A percentile compares a stretch with the other conserved stretches of the same genome.
phyloP scores from a whole-genome alignment of 495 filamentous ascomycete species.

The Glarea lozoyensis region DNA sequence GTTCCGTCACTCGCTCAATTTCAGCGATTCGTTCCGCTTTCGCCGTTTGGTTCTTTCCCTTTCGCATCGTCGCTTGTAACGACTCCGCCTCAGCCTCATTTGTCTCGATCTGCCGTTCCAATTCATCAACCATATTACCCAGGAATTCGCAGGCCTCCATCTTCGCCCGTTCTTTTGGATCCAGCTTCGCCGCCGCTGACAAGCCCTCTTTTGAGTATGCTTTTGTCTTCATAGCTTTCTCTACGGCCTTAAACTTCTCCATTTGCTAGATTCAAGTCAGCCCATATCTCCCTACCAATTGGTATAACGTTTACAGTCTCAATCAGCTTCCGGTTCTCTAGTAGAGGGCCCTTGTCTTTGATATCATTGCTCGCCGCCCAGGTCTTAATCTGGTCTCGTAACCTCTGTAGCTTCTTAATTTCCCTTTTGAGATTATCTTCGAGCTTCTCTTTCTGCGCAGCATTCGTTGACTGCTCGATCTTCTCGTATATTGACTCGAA shows the following conservation, averaged over 20 bases:
- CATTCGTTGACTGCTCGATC: conserved; percentile 80
- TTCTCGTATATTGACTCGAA: conserved; percentile 96
- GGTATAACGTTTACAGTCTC: conserved; percentile 61
- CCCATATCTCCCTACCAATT: conserved; percentile 3
- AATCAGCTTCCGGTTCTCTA: conserved; percentile 89
- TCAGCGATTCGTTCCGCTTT: conserved; percentile 83
- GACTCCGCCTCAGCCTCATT: conserved; percentile 86
- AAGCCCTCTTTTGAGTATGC: conserved; percentile 98
- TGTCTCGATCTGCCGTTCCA: conserved; percentile 85
- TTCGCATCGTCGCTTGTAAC: conserved; percentile 84
- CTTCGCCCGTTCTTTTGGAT: conserved; percentile 93
- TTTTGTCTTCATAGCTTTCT: conserved; percentile 99
- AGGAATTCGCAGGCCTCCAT: conserved; percentile 78
- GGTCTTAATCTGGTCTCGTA: conserved; percentile 97
- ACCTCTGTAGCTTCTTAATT: conserved; percentile 98
- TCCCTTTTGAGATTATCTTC: conserved; percentile 97
- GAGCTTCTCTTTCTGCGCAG: conserved; percentile 93
- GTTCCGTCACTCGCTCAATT: conserved; percentile 74
- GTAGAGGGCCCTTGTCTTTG: conserved; percentile 92
- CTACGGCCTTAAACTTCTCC: conserved; percentile 99
- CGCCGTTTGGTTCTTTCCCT: conserved; percentile 73
- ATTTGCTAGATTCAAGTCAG: conserved; percentile 64
- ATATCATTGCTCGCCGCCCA: conserved; percentile 97
- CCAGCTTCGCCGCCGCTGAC: conserved; percentile 79
- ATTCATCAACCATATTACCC: conserved; percentile 77